Percentiles rank a stretch among this genome's conserved stretches.
Conservation (phyloP, 768 basidiomycete genomes). For the Pisolithus sp. region DNA sequence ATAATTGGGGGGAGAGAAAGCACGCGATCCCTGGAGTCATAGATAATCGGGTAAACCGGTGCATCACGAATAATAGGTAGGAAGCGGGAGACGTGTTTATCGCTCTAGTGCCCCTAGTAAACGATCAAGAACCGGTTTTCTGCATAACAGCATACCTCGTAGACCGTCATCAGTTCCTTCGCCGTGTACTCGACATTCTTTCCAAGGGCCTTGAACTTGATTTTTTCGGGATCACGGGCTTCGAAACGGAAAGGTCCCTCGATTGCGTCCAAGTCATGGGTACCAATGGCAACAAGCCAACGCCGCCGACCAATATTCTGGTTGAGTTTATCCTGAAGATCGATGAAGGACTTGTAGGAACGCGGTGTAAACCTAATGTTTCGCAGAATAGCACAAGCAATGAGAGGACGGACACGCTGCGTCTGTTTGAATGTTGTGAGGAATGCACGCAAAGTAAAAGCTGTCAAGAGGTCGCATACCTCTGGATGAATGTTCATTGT, state of each 20-base stretch:
- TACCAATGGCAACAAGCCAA: constrained; percentile 92
- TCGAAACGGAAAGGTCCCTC: constrained; percentile 84
- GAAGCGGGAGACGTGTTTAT: constrained; percentile 86
- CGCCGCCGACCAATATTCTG: constrained; percentile 89
- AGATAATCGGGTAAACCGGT: constrained; percentile 96
- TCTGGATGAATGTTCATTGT: constrained; percentile 67
- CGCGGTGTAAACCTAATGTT: constrained; percentile 82
- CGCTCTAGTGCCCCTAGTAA: constrained; percentile 50
- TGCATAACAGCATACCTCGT: constrained; percentile 59
- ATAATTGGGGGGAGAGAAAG: constrained; percentile 98
- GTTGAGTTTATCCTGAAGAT: constrained; percentile 98
- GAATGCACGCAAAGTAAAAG: not conserved
- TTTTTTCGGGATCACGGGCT: constrained; percentile 74
- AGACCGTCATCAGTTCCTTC: constrained; percentile 86
- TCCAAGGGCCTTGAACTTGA: constrained; percentile 85
- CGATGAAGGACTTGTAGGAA: constrained; percentile 95
- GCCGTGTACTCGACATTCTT: constrained; percentile 78
- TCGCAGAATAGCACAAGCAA: constrained; percentile 86
- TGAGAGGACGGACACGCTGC: constrained; percentile 78
- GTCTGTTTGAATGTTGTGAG: constrained; percentile 40
- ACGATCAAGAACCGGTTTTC: not conserved
- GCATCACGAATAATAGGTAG: constrained; percentile 91
- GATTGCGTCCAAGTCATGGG: constrained; percentile 92
- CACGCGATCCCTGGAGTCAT: constrained; percentile 81
- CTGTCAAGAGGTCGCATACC: constrained; percentile 36